These are phyloP conservation scores for Hymenoscyphus occultus DNA, from an alignment of 2,329 filamentous ascomycete species.

Conservation along the genomic window DNA sequence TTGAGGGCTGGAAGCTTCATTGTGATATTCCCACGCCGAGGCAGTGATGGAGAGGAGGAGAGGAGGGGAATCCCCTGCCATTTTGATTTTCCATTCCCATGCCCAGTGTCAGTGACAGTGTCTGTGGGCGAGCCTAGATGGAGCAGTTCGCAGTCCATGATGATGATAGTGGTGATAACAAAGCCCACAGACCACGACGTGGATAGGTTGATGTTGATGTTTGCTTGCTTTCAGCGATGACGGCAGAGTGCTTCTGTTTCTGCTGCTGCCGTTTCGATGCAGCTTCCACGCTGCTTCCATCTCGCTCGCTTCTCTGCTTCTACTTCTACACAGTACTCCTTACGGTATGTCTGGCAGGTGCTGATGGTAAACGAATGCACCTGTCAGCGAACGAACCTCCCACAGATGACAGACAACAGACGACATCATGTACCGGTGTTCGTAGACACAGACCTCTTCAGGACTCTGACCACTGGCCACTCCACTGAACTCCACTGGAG, in stretches of 20 bases:
- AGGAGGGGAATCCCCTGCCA: not conserved
- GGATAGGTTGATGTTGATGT: too few relatives aligned
- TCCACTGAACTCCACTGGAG: not conserved
- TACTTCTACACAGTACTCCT: not conserved
- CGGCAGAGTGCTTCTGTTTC: not conserved
- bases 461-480: not conserved
- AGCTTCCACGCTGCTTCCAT: constrained; percentile 8
- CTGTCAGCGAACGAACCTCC: not conserved
- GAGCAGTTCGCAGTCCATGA: not conserved
- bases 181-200: not conserved
- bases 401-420: too few relatives aligned
- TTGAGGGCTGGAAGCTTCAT: constrained; percentile 5
- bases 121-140: not conserved
- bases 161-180: not conserved
- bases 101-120: not conserved
- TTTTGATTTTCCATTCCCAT: not conserved
- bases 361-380: not conserved
- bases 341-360: not conserved
- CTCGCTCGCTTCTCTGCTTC: not conserved
- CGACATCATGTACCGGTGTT: not conserved
- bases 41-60: not conserved
- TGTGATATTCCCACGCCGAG: constrained; percentile 8
- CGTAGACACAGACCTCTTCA: not conserved
- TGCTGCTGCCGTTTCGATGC: constrained; percentile 8
- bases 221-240: not conserved